Conservation (phyloP, 495 filamentous ascomycete genomes). For the Penicillium roqueforti region DNA sequence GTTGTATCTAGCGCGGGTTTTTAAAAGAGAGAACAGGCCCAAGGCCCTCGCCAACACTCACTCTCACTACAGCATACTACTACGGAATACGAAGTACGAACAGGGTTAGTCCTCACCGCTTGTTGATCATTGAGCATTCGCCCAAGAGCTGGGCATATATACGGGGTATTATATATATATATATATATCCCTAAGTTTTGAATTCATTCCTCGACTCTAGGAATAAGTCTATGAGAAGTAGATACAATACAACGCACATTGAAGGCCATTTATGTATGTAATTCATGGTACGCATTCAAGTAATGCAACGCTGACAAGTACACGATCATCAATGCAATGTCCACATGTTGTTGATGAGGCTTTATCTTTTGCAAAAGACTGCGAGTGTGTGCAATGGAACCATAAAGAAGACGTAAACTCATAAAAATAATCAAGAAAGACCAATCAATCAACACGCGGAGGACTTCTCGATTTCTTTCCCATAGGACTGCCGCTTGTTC, state of each 20-base stretch:
- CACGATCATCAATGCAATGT: slow-evolving; percentile 1
- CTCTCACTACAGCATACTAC: too few relatives aligned
- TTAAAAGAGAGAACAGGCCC: too few relatives aligned
- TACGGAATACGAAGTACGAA: too few relatives aligned
- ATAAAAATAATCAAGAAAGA: neutral
- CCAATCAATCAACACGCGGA: slow-evolving; percentile 30
- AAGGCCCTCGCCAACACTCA: too few relatives aligned
- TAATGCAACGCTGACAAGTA: slow-evolving; percentile 8
- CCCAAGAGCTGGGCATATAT: too few relatives aligned
- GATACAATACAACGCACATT: neutral
- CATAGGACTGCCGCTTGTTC: slow-evolving; percentile 21
- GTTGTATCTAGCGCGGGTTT: too few relatives aligned
- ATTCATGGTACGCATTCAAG: neutral
- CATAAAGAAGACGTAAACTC: slow-evolving; percentile 1
- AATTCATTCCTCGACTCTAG: too few relatives aligned
- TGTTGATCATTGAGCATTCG: too few relatives aligned
- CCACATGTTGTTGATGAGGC: neutral
- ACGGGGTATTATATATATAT: too few relatives aligned
- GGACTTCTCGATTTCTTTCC: slow-evolving; percentile 29
- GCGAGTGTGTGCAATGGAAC: neutral
- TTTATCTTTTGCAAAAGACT: neutral
- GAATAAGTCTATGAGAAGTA: neutral
- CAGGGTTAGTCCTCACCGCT: too few relatives aligned
- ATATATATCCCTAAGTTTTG: too few relatives aligned
- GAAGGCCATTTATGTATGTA: neutral